A percentile compares a stretch with the other conserved stretches of the same genome.
These are phyloP conservation scores for Papilionanthe hybrid DNA, from an alignment of 116 monocot species.

Conservation along the genomic window DNA sequence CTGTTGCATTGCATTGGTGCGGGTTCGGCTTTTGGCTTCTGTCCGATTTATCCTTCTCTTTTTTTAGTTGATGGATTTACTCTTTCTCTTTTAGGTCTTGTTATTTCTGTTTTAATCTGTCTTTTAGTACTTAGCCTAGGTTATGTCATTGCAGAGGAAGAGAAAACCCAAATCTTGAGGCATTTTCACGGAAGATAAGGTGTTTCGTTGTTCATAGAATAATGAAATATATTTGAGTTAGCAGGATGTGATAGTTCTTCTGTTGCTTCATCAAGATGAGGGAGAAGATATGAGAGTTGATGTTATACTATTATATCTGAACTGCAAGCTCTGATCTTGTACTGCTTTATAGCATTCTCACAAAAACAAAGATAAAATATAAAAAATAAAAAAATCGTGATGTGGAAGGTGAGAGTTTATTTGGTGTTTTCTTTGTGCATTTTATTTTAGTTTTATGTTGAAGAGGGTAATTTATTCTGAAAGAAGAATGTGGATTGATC, in stretches of 20 bases:
- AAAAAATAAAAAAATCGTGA: background rate
- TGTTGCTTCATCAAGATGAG: background rate
- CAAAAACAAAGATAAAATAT: background rate
- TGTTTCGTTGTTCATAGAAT: background rate
- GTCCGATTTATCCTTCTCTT: background rate
- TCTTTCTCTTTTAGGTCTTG: too few species aligned
- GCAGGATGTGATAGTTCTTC: background rate
- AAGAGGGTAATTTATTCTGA: background rate
- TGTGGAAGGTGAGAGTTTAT: background rate
- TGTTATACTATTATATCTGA: background rate
- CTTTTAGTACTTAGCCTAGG: too few species aligned
- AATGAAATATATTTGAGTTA: too few species aligned
- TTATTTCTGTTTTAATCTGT: too few species aligned
- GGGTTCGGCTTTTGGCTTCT: background rate
- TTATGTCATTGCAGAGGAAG: too few species aligned
- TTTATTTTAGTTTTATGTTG: background rate
- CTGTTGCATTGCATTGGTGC: background rate
- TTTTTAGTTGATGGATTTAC: background rate
- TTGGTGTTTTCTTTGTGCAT: background rate
- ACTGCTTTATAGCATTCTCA: background rate
- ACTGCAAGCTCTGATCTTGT: background rate
- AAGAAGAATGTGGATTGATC: background rate
- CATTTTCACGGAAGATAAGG: background rate
- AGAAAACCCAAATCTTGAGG: too few species aligned
- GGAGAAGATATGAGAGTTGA: background rate